phyloP scores from a whole-genome alignment of 768 basidiomycete species.

The Termitomyces titanicus region DNA sequence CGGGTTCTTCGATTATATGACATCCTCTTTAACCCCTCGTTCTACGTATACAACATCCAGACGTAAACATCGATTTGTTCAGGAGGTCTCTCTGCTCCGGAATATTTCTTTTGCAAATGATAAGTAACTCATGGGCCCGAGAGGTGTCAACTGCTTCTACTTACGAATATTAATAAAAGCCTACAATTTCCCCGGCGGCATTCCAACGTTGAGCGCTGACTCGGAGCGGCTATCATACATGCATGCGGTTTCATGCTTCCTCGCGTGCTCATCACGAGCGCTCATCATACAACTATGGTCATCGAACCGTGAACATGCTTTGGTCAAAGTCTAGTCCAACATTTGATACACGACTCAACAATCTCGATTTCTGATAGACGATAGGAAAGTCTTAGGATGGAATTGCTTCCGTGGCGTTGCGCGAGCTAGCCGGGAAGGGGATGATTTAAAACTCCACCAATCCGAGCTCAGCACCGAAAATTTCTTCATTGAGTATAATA shows the following conservation, averaged over 20 bases:
- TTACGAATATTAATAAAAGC: too few relatives aligned
- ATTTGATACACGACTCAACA: too few relatives aligned
- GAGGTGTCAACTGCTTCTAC: background rate
- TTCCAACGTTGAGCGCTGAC: too few relatives aligned
- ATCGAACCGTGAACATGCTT: too few relatives aligned
- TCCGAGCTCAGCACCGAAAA: conserved; percentile 33
- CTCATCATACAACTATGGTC: too few relatives aligned
- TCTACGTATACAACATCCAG: background rate
- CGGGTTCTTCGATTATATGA: background rate
- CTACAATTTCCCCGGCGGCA: too few relatives aligned
- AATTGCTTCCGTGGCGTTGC: background rate
- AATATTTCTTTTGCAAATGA: background rate
- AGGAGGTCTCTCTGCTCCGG: too few relatives aligned
- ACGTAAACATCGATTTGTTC: background rate
- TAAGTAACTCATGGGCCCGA: too few relatives aligned
- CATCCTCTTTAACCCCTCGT: background rate
- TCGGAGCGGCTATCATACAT: too few relatives aligned
- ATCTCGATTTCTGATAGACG: background rate
- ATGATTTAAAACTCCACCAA: background rate
- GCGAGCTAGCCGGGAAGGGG: background rate
- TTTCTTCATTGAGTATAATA: conserved; percentile 12
- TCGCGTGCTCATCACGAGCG: too few relatives aligned
- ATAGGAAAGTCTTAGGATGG: background rate
- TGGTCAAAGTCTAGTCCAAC: background rate
- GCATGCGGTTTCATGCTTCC: too few relatives aligned